Evolutionary conservation across 495 filamentous ascomycete genomes (phyloP), one percentile per base, ranked within the genome.

Genomic region (Lichina pygmaea): DNA sequence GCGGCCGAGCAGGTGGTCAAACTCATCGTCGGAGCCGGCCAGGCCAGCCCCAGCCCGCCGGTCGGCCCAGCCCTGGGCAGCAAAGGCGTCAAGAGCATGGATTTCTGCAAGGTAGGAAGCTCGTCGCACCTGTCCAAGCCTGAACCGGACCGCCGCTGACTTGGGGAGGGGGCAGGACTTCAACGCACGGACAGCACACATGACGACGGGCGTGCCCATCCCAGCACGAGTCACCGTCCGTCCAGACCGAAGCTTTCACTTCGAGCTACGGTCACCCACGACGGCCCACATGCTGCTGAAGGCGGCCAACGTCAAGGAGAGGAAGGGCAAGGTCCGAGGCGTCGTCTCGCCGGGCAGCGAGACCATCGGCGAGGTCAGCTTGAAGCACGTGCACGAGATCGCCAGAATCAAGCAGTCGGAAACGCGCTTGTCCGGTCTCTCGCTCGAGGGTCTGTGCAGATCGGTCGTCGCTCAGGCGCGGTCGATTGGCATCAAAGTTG

Each of bases 51-150:
- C 33, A 86, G 83, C 63, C 91, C 89, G n/a, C 89, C 89, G 3
- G 84, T 99, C 55, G 91, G 91, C 64, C 91, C 91, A 32, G 91
- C 89, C 41, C 68, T 99, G 50, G 89, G 89, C 59, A 86, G 79
- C 60, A 95, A 93, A 67, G 89, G 89, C 66, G 81, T 99, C 38
- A 99, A 99, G 67, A 86, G 79, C 49, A 99, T 99, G 79, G 91
- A 99, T 62, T 95, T 95, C 59, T 95, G 89, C 71, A 97, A 97
- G 72, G 89, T 94, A 55, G 52, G 64, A 50, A 49, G 34, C 33
- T 33, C 39, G 31, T 16, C 1, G 36, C 36, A 15, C 36, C 1
- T 17, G 12, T 6, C 42, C 15, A 11, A 33, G 42, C 31, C 3
- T 43, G 10, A 6, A 11, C 36, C 5, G 36, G 11, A 39, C 42